Conservation (phyloP, 2,329 filamentous ascomycete genomes). For the Bipolaris bicolor region DNA sequence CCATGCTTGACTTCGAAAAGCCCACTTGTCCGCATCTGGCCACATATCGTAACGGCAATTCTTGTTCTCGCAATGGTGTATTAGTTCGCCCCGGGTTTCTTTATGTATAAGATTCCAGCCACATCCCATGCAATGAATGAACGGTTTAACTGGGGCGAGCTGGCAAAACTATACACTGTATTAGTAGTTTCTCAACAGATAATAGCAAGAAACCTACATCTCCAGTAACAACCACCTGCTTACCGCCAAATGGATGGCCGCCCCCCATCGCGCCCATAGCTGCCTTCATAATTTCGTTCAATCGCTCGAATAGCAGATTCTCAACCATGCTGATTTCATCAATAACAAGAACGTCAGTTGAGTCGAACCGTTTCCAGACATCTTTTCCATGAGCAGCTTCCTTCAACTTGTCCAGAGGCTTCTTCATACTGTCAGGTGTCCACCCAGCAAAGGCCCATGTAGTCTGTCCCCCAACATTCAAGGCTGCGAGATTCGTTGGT, state of each 20-base stretch:
- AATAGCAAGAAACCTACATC: constrained; percentile 52
- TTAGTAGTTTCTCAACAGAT: neutral
- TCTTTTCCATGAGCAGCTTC: constrained; percentile 41
- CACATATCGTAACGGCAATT: constrained; percentile 44
- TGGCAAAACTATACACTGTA: constrained; percentile 35
- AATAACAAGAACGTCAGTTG: constrained; percentile 64
- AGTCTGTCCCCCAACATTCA: constrained; percentile 63
- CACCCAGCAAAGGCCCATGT: constrained; percentile 65
- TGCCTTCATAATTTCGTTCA: constrained; percentile 55
- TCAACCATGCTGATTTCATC: constrained; percentile 73
- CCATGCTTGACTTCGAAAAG: constrained; percentile 65
- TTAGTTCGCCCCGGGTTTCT: constrained; percentile 4
- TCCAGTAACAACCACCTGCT: constrained; percentile 63
- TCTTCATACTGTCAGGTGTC: constrained; percentile 56
- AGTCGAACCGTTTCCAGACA: constrained; percentile 47
- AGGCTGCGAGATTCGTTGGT: constrained; percentile 65
- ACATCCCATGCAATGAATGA: constrained; percentile 59
- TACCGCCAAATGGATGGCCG: constrained; percentile 52
- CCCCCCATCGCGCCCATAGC: constrained; percentile 26
- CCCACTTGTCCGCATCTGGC: constrained; percentile 63
- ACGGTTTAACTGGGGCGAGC: constrained; percentile 65
- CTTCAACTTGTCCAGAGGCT: constrained; percentile 47
- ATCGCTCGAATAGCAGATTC: constrained; percentile 59
- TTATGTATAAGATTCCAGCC: constrained; percentile 45
- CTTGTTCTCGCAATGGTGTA: constrained; percentile 29